These are phyloP conservation scores for Diaporthe vexans DNA, from an alignment of 2,329 filamentous ascomycete genomes.

Conservation along the genomic window DNA sequence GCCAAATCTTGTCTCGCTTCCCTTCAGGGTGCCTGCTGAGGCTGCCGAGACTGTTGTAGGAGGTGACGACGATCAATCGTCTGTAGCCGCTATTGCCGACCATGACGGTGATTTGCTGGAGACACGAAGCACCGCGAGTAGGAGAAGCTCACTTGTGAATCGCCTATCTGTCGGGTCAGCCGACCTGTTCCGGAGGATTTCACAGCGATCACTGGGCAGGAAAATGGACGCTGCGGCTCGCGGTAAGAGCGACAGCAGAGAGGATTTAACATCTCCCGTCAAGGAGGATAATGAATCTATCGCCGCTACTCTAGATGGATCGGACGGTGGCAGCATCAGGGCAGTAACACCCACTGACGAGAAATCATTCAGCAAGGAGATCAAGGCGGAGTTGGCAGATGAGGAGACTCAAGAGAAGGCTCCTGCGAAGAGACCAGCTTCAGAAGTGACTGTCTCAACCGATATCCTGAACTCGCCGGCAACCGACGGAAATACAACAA, in stretches of 20 bases:
- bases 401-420: slow-evolving; percentile 32
- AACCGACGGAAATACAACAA: not conserved
- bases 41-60: slow-evolving; percentile 44
- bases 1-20: slow-evolving; percentile 74
- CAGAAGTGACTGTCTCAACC: slow-evolving; percentile 33
- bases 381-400: slow-evolving; percentile 55
- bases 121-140: slow-evolving; percentile 44
- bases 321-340: slow-evolving; percentile 54
- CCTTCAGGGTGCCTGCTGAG: slow-evolving; percentile 70
- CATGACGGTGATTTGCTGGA: slow-evolving; percentile 62
- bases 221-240: slow-evolving; percentile 44
- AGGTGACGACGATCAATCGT: slow-evolving; percentile 71
- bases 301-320: slow-evolving; percentile 67
- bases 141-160: slow-evolving; percentile 59
- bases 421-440: slow-evolving; percentile 22
- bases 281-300: slow-evolving; percentile 66
- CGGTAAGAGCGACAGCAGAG: slow-evolving; percentile 55
- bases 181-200: slow-evolving; percentile 60
- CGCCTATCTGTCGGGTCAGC: slow-evolving; percentile 64
- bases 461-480: slow-evolving; percentile 43
- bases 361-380: slow-evolving; percentile 52
- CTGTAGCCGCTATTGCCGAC: slow-evolving; percentile 79
- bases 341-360: slow-evolving; percentile 47
- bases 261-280: slow-evolving; percentile 56
- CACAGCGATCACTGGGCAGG: slow-evolving; percentile 50